Evolutionary conservation across 1,284 basidiomycete species (phyloP), one percentile per base, ranked within the genome.

Genomic region (Porodaedalea pini): DNA sequence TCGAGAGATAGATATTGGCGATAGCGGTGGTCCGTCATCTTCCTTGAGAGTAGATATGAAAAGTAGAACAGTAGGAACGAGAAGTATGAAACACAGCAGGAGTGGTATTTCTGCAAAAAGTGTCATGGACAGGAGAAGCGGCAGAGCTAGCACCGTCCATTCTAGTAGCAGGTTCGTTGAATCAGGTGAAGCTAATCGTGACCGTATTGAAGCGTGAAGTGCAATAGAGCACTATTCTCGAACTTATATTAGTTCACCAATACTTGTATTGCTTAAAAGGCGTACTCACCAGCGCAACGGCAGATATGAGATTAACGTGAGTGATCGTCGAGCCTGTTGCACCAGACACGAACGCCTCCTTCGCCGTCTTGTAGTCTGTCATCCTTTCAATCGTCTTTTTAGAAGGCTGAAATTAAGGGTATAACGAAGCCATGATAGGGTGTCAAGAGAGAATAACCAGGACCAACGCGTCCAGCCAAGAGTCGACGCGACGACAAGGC

Each of bases 271-370:
- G 45, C 32, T 51, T 55, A 44, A 55, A 57, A n/a, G 58, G 29
- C 15, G 58, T 58, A 75, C 89, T 72, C 63, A 93, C 90, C 68
- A 93, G 67, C 2, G 87, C 86, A 3, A 86, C 85, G 4, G 81
- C 66, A 21, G 86, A 91, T 32, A 96, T 74, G 43, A 82, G 63
- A 68, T 94, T 94, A 66, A 97, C 78, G 66, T 88, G 85, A 2
- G 71, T 72, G 8, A 97, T 76, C 3, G 85, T 84, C 0, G 90
- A 90, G 1, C 95, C 95, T 2, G 80, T 82, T 71, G 82, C 83
- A 44, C 86, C 85, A 15, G 92, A 86, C 47, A 95, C 90, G 67
- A 94, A 98, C 0, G 83, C 85, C 75, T 95, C 90, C 72, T 98
- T 98, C 23, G 81, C 83, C 15, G 78, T 64, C 72, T 94, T 95